Evolutionary conservation across 257 asterid genomes (phyloP).

Genomic region (Petunia secreta): DNA sequence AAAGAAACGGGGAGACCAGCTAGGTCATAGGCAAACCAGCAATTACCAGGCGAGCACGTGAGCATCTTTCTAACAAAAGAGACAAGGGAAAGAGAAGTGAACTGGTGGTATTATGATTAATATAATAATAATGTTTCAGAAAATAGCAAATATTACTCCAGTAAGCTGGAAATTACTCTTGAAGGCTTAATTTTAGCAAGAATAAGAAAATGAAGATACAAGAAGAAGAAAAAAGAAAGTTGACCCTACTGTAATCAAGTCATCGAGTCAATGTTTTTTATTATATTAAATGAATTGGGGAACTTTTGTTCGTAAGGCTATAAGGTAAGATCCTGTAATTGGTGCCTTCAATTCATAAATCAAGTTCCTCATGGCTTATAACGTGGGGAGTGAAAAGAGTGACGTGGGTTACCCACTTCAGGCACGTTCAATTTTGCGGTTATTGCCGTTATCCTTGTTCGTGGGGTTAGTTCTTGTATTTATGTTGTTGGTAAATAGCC

Average conservation of each 20-base stretch:
- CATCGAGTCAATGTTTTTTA: neutral
- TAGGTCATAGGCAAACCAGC: too few relatives aligned
- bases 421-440: slow-evolving; percentile 6
- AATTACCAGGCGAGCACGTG: too few relatives aligned
- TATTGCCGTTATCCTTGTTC: neutral
- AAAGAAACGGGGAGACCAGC: too few relatives aligned
- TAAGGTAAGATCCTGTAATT: neutral
- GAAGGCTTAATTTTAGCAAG: too few relatives aligned
- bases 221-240: neutral
- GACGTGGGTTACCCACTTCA: neutral
- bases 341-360: too few relatives aligned
- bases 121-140: too few relatives aligned
- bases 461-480: neutral
- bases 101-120: too few relatives aligned
- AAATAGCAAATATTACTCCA: too few relatives aligned
- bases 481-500: slow-evolving; percentile 5
- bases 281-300: neutral
- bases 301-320: neutral
- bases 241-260: neutral
- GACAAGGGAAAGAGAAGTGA: too few relatives aligned
- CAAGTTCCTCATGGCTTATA: neutral
- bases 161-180: too few relatives aligned
- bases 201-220: too few relatives aligned
- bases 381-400: neutral
- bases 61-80: too few relatives aligned